Evolutionary conservation across 352 stramenopile species (phyloP).

Genomic region (Phytophthora citrophthora): DNA sequence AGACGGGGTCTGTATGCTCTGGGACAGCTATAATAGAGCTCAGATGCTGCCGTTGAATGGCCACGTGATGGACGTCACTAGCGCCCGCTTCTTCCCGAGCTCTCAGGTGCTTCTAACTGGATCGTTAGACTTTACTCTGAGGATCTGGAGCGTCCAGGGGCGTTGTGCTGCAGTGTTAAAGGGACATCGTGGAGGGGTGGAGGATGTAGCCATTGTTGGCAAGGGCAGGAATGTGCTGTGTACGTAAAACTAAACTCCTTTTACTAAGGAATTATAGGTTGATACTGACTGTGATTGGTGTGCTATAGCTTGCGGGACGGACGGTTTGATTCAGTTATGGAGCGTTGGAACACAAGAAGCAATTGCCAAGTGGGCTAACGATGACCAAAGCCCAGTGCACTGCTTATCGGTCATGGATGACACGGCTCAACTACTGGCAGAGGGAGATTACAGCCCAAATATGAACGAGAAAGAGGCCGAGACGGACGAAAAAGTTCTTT

Average conservation of each 20-base stretch:
- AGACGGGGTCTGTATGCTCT: conserved; percentile 62
- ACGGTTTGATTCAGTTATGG: conserved; percentile 75
- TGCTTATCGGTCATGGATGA: conserved; percentile 59
- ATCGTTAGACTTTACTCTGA: conserved; percentile 76
- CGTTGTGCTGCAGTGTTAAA: conserved; percentile 65
- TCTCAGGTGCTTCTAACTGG: conserved; percentile 71
- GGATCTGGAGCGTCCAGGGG: conserved; percentile 68
- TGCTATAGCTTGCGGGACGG: conserved; percentile 60
- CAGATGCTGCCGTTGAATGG: conserved; percentile 46
- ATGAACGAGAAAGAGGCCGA: conserved; percentile 47
- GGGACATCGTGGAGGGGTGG: conserved; percentile 61
- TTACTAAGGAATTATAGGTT: neutral
- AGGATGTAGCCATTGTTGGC: conserved; percentile 68
- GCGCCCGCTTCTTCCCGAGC: conserved; percentile 72
- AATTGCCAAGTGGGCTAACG: conserved; percentile 68
- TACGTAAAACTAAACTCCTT: conserved; percentile 37
- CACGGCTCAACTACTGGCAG: conserved; percentile 12
- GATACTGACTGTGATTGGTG: neutral
- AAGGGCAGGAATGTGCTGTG: conserved; percentile 76
- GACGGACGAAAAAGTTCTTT: conserved; percentile 68
- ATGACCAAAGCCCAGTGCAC: conserved; percentile 57
- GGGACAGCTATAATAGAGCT: conserved; percentile 38
- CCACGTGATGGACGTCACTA: conserved; percentile 69
- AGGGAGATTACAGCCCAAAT: conserved; percentile 16
- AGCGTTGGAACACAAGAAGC: conserved; percentile 59